These are phyloP conservation scores for Zygosaccharomyces pseudobailii DNA, from an alignment of 1,139 yeast species.

Conservation along the genomic window DNA sequence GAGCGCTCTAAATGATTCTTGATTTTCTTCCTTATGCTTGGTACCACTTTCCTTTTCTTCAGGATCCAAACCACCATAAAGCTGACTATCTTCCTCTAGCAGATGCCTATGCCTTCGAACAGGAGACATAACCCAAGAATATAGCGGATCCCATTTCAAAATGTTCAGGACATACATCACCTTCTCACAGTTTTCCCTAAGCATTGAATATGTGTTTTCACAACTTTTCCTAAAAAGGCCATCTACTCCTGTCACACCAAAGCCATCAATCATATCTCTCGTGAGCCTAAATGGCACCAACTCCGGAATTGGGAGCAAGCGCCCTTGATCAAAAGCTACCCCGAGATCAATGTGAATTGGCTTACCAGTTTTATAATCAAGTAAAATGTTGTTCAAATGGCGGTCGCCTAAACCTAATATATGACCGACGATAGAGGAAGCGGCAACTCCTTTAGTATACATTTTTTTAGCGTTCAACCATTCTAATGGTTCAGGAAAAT, in stretches of 20 bases:
- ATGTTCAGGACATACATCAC: conserved; percentile 83
- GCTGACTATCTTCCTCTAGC: conserved; percentile 23
- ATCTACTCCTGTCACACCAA: conserved; percentile 77
- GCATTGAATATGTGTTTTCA: conserved; percentile 65
- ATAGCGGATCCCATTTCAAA: conserved; percentile 85
- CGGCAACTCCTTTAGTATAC: conserved; percentile 78
- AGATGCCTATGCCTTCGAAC: conserved; percentile 46
- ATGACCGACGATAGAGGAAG: conserved; percentile 81
- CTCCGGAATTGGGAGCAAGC: conserved; percentile 79
- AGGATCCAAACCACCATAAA: conserved; percentile 4
- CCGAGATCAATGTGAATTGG: conserved; percentile 96
- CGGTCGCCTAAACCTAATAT: conserved; percentile 92
- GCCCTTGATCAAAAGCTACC: conserved; percentile 93
- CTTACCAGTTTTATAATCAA: conserved; percentile 79
- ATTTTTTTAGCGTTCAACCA: conserved; percentile 68
- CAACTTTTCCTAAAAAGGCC: conserved; percentile 73
- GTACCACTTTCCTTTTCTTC: conserved; percentile 1
- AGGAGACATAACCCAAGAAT: conserved; percentile 84
- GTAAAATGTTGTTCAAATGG: conserved; percentile 81
- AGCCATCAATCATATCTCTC: conserved; percentile 85
- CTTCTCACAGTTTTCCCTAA: conserved; percentile 61
- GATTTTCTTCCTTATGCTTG: conserved; percentile 39
- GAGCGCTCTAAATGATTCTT: conserved; percentile 69
- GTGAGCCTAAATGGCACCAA: conserved; percentile 90
- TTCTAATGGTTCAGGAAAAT: conserved; percentile 57